phyloP scores from a whole-genome alignment of 2,329 filamentous ascomycete species.

The Neoarthrinium moseri region DNA sequence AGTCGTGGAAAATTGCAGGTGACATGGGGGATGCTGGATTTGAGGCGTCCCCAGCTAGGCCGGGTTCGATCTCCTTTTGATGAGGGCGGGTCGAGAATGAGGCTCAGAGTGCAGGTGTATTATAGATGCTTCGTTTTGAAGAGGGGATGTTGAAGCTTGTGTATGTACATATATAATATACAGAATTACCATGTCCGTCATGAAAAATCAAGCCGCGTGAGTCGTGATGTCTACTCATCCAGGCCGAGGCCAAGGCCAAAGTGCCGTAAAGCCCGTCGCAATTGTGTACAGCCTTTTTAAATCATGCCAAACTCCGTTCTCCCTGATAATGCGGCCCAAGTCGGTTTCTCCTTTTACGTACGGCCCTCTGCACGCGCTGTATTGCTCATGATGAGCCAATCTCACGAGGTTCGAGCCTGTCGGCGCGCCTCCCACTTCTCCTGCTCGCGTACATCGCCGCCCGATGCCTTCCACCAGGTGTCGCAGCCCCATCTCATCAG shows the following conservation, averaged over 20 bases:
- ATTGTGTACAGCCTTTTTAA: neutral
- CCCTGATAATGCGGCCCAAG: slow-evolving; percentile 4
- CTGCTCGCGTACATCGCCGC: slow-evolving; percentile 61
- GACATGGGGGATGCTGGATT: neutral
- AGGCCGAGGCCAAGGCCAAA: neutral
- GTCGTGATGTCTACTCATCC: neutral
- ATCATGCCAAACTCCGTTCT: slow-evolving; percentile 7
- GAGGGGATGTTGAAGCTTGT: neutral
- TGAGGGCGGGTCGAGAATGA: neutral
- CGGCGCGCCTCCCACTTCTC: slow-evolving; percentile 14
- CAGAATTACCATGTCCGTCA: slow-evolving; percentile 4
- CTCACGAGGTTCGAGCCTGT: neutral
- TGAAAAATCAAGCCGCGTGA: neutral
- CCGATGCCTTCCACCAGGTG: slow-evolving; percentile 87
- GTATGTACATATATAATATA: slow-evolving; percentile 8
- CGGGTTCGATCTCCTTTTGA: too few relatives aligned
- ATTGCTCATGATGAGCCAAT: too few relatives aligned
- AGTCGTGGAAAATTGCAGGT: slow-evolving; percentile 5
- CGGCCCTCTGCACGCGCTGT: too few relatives aligned
- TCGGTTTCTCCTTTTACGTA: neutral
- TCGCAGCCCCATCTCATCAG: slow-evolving; percentile 85
- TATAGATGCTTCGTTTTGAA: neutral
- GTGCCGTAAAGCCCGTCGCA: neutral
- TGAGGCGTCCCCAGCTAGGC: too few relatives aligned
- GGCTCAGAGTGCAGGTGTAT: neutral